A percentile compares a stretch with the other conserved stretches of the same genome.
Conservation (phyloP, 176 grass and related monocot species). For the Coix lacrymajobi region DNA sequence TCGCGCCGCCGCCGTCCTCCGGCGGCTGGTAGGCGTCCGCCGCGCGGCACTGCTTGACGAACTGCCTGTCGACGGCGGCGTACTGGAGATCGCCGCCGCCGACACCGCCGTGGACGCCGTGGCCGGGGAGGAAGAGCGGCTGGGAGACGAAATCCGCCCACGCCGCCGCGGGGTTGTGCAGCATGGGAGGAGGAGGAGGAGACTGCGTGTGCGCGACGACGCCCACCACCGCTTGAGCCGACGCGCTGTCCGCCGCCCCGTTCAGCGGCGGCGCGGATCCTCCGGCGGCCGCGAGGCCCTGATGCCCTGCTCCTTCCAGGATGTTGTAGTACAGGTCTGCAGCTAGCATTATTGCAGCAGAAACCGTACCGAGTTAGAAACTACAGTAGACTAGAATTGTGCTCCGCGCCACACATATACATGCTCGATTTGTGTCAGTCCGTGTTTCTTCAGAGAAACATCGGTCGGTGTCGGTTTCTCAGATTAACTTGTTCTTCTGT, state of each 20-base stretch:
- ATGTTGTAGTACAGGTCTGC: slow-evolving; percentile 63
- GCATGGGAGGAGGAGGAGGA: slow-evolving; percentile 13
- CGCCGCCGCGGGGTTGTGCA: background rate
- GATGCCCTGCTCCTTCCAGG: slow-evolving; percentile 24
- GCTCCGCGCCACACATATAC: background rate
- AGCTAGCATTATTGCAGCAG: slow-evolving; percentile 7
- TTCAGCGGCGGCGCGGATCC: slow-evolving; percentile 18
- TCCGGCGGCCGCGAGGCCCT: slow-evolving; percentile 24
- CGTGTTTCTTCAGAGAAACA: background rate
- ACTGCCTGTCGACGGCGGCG: slow-evolving; percentile 32
- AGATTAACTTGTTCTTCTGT: background rate
- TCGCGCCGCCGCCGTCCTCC: background rate
- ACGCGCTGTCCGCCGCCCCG: background rate
- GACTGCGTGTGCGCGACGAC: background rate
- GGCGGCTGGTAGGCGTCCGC: background rate
- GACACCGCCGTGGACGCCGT: background rate
- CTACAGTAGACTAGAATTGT: slow-evolving; percentile 6
- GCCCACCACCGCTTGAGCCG: background rate
- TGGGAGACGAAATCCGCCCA: slow-evolving; percentile 35
- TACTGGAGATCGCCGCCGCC: slow-evolving; percentile 21
- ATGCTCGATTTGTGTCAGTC: background rate
- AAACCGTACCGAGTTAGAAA: background rate
- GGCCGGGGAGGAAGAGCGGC: slow-evolving; percentile 13
- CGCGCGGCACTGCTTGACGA: slow-evolving; percentile 30
- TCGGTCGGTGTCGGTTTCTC: background rate